Conservation (phyloP, 1,284 basidiomycete species). For the Sanghuangporus baumii region DNA sequence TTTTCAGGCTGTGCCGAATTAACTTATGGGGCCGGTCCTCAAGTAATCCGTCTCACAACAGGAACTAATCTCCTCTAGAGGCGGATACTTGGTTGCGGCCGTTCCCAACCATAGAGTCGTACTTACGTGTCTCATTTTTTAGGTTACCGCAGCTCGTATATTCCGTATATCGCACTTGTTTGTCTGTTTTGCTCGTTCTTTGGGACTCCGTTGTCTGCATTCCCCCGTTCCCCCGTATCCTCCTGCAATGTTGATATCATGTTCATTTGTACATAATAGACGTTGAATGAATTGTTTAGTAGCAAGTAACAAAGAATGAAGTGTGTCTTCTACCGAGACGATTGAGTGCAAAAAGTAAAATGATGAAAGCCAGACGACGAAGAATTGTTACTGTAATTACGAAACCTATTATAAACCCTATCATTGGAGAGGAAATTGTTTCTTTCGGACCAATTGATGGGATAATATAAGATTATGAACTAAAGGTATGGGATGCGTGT, state of each 20-base stretch:
- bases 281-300: background rate
- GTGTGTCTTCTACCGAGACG: no score
- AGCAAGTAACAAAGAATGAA: no score
- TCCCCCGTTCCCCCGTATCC: background rate
- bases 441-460: background rate
- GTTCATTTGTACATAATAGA: conserved; percentile 8
- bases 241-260: background rate
- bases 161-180: background rate
- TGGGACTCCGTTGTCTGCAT: background rate
- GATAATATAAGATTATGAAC: background rate
- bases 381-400: background rate
- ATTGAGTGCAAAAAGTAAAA: no score
- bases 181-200: background rate
- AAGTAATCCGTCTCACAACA: background rate
- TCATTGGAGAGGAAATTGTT: background rate
- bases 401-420: background rate
- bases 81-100: background rate
- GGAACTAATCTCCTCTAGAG: background rate
- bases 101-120: background rate
- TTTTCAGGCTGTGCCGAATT: background rate
- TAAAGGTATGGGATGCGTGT: background rate
- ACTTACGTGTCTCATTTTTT: background rate
- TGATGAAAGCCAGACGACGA: background rate
- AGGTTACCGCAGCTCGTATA: conserved; percentile 8
- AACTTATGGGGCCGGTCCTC: background rate